Evolutionary conservation across 2,329 filamentous ascomycete species (phyloP).

Genomic region (Aspergillus udagawae): DNA sequence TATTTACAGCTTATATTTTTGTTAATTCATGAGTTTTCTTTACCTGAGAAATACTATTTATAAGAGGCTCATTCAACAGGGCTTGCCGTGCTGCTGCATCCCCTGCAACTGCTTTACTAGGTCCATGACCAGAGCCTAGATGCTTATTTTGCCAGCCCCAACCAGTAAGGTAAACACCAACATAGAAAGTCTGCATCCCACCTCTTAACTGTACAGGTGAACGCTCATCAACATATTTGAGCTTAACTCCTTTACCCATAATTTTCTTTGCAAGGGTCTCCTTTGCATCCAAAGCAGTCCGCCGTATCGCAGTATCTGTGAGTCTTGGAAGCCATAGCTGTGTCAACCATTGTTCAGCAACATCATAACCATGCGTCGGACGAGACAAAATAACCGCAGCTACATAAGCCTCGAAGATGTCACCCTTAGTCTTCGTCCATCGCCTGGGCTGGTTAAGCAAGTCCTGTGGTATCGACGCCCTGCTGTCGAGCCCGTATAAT

Average conservation of each 20-base stretch:
- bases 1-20: not conserved
- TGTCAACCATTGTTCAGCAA: constrained; percentile 67
- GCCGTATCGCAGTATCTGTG: constrained; percentile 27
- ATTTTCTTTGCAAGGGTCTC: constrained; percentile 51
- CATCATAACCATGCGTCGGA: constrained; percentile 56
- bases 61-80: constrained; percentile 35
- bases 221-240: constrained; percentile 56
- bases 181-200: constrained; percentile 40
- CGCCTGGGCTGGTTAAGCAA: constrained; percentile 46
- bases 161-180: constrained; percentile 47
- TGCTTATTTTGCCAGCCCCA: constrained; percentile 44
- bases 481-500: constrained; percentile 66
- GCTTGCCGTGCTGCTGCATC: constrained; percentile 42
- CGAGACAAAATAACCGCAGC: constrained; percentile 72
- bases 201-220: constrained; percentile 28
- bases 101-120: constrained; percentile 43
- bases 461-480: constrained; percentile 54
- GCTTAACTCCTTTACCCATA: constrained; percentile 53
- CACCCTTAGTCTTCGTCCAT: constrained; percentile 71
- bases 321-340: constrained; percentile 68
- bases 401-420: constrained; percentile 88
- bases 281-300: constrained; percentile 46
- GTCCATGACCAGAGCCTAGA: constrained; percentile 43
- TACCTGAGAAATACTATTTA: constrained; percentile 35
- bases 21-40: constrained; percentile 22